Evolutionary conservation across 805 yeast species (phyloP).

Genomic region (Candida easanensis): DNA sequence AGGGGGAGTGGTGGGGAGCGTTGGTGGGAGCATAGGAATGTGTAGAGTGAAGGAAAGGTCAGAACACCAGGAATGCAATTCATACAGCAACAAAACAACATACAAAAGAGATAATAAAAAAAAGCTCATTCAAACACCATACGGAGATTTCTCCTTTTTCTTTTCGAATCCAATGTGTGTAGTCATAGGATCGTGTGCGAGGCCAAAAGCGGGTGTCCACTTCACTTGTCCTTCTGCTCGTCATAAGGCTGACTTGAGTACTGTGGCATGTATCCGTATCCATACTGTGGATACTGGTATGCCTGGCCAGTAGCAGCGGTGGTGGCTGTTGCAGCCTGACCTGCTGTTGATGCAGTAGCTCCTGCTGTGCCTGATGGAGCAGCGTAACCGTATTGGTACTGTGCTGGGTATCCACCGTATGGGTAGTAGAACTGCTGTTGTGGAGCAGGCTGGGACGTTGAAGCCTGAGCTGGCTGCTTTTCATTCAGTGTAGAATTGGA

Average conservation of each 20-base stretch:
- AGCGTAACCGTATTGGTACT: constrained; percentile 18
- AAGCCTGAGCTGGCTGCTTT: constrained; percentile 9
- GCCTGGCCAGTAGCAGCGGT: constrained; percentile 4
- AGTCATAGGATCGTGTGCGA: too few relatives aligned
- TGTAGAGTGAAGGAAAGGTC: too few relatives aligned
- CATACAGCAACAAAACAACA: too few relatives aligned
- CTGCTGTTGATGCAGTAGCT: constrained; percentile 6
- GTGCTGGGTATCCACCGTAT: constrained; percentile 18
- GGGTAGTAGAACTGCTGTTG: constrained; percentile 17
- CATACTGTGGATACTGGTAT: constrained; percentile 25
- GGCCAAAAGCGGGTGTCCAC: too few relatives aligned
- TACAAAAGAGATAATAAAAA: not conserved
- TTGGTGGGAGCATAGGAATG: too few relatives aligned
- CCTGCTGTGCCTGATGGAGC: constrained; percentile 9
- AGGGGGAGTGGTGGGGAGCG: too few relatives aligned
- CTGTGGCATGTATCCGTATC: constrained; percentile 26
- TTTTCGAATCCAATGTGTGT: too few relatives aligned
- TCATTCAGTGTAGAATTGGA: constrained; percentile 12
- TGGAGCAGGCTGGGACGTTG: constrained; percentile 8
- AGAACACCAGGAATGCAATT: too few relatives aligned
- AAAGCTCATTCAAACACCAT: not conserved
- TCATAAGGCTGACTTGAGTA: constrained; percentile 25
- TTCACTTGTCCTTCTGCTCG: constrained; percentile 24
- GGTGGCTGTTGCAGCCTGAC: not conserved
- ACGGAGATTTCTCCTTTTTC: too few relatives aligned